Evolutionary conservation across 169 alveolate genomes (phyloP), one percentile per base, ranked within the genome.

Genomic region (Plasmodium vivax): DNA sequence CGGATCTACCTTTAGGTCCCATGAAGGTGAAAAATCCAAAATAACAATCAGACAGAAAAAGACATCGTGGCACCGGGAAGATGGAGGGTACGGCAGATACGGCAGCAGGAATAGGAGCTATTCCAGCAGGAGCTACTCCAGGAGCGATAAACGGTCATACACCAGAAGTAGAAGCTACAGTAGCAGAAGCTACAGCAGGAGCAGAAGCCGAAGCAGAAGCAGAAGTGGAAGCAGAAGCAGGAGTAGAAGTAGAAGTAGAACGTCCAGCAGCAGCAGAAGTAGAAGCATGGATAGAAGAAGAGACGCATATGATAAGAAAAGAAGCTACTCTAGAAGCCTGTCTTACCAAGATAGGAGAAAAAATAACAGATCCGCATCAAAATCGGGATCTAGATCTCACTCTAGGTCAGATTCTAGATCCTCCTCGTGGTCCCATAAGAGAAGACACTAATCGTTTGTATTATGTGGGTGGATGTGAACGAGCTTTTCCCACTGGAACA

Each of bases 1-100:
- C 58, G 98, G 98, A 51, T 96, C 98, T 72, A 96, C 97, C 3
- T 97, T 97, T 95, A 94, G 96, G 75, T 97, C 98, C 16, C 98
- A 97, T 73, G 98, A 97, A 92, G 98, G 98, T 5, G 98, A 96
- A 84, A 97, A 97, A 75, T 32, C 97, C 32, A 96, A 96, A 81
- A 97, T 97, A 87, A 83, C 97, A 36, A 97, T 97, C 16, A 92
- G 98, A 34, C 97, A 97, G 80, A 96, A 96, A 87, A 84, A 95
- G 10, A 62, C 95, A 68, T 75, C 94, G 71, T 83, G 93, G 95
- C 73, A 95, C 23, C 85, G 83, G 16, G 95, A 81, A 80, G 94
- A 90, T 54, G 95, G 84, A 54, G 92, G 92, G 23, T 72, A 88
- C 83, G 94, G 92, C 27, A 77, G 95, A 45, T 91, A 91, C 54